phyloP scores from a whole-genome alignment of 179 eudicot species.

The Pouteria campechiana region DNA sequence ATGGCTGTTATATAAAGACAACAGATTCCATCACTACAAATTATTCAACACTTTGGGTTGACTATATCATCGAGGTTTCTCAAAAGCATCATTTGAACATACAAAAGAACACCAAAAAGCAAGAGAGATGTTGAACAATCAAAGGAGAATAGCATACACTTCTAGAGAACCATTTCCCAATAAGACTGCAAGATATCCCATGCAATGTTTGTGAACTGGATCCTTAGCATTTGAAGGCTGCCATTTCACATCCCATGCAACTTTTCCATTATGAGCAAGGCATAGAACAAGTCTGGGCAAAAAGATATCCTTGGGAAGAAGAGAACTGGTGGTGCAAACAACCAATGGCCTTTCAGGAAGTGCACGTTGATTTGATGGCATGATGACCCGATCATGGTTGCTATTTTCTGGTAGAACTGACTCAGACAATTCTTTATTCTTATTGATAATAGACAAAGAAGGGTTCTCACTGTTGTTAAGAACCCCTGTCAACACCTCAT shows the following conservation, averaged over 20 bases:
- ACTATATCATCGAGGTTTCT: too few relatives aligned
- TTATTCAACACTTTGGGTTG: too few relatives aligned
- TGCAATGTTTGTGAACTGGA: conserved; percentile 28
- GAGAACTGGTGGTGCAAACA: conserved; percentile 12
- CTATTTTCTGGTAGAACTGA: conserved; percentile 6
- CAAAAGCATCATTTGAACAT: too few relatives aligned
- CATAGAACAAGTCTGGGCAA: conserved; percentile 77
- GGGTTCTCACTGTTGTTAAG: conserved; percentile 2
- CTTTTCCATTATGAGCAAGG: conserved; percentile 90
- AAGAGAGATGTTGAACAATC: neutral
- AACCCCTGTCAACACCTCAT: conserved; percentile 1
- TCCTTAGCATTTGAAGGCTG: conserved; percentile 32
- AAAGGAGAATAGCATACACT: conserved; percentile 51
- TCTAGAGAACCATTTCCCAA: conserved; percentile 86
- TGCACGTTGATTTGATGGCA: conserved; percentile 5
- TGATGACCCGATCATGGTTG: conserved; percentile 9
- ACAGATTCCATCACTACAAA: too few relatives aligned
- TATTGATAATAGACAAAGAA: conserved; percentile 9
- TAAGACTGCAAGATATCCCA: conserved; percentile 97
- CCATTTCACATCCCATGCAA: conserved; percentile 98
- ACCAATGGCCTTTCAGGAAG: conserved; percentile 5
- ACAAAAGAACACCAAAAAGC: neutral
- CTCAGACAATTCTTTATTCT: conserved; percentile 12
- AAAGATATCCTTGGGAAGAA: conserved; percentile 28
- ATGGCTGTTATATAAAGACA: too few relatives aligned